Evolutionary conservation across 1,284 basidiomycete species (phyloP).

Genomic region (Neonothopanus nambi): DNA sequence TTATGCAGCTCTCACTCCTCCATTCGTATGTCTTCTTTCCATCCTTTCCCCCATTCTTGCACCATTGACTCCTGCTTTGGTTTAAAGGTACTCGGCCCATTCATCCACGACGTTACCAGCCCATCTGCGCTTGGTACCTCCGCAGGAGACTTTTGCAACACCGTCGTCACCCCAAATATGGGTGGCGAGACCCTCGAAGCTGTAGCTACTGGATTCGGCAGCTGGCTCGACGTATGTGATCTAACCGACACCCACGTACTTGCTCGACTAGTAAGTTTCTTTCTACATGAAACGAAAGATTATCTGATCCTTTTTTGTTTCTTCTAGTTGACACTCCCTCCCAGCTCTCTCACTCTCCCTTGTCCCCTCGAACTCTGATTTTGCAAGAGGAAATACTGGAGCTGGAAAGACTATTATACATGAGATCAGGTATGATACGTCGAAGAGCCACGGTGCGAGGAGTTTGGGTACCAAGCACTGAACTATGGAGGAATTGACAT

Average conservation of each 20-base stretch:
- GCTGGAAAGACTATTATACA: slow-evolving; percentile 24
- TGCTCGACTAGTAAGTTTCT: slow-evolving; percentile 37
- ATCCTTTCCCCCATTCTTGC: neutral
- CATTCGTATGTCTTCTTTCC: slow-evolving; percentile 31
- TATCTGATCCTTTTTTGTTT: neutral
- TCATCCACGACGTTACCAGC: no score
- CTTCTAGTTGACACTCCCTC: slow-evolving; percentile 31
- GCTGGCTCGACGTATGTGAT: slow-evolving; percentile 66
- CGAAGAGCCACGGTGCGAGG: slow-evolving; percentile 41
- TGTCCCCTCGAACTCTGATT: slow-evolving; percentile 20
- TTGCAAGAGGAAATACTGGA: slow-evolving; percentile 32
- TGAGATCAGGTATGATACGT: slow-evolving; percentile 30
- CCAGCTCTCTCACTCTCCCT: slow-evolving; percentile 25
- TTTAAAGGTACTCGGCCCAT: no score
- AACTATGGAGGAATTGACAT: slow-evolving; percentile 38
- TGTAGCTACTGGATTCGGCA: slow-evolving; percentile 9
- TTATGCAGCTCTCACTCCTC: slow-evolving; percentile 41
- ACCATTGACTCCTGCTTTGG: no score
- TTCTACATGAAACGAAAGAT: neutral
- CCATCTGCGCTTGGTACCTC: no score
- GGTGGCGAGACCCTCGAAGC: slow-evolving; percentile 14
- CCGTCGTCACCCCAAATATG: slow-evolving; percentile 16
- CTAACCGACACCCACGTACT: slow-evolving; percentile 53
- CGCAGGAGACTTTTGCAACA: slow-evolving; percentile 22
- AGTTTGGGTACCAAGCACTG: slow-evolving; percentile 39